These are phyloP conservation scores for Talaromyces sp. DNA, from an alignment of 2,329 filamentous ascomycete genomes.

Conservation along the genomic window DNA sequence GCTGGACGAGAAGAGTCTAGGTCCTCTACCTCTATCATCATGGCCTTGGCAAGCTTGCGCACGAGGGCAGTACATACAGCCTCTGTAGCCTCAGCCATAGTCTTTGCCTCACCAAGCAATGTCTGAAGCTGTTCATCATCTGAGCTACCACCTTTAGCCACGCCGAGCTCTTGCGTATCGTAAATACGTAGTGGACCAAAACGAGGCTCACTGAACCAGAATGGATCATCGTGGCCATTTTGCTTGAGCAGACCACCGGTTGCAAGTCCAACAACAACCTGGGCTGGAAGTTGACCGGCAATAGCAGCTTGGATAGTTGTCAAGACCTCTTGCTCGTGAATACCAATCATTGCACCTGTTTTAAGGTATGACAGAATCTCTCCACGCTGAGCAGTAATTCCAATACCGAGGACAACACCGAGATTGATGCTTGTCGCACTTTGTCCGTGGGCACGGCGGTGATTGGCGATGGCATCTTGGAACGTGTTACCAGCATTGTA, in stretches of 20 bases:
- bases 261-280: background rate
- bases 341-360: background rate
- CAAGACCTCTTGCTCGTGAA: background rate
- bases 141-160: background rate
- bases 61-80: background rate
- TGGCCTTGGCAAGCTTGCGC: background rate
- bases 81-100: background rate
- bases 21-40: slow-evolving; percentile 11
- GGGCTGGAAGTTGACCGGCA: background rate
- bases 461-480: background rate
- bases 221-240: background rate
- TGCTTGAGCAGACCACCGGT: background rate
- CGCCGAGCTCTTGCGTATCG: background rate
- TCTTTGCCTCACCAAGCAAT: background rate
- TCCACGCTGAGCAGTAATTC: background rate
- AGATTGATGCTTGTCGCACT: background rate
- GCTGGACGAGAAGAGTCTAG: background rate
- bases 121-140: background rate
- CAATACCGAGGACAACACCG: background rate
- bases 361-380: background rate
- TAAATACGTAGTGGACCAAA: background rate
- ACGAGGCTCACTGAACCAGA: background rate
- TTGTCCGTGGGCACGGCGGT: background rate
- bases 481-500: background rate
- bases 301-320: background rate